Evolutionary conservation across 2,329 filamentous ascomycete species (phyloP).

Genomic region (Fusarium sterilihyphosum): DNA sequence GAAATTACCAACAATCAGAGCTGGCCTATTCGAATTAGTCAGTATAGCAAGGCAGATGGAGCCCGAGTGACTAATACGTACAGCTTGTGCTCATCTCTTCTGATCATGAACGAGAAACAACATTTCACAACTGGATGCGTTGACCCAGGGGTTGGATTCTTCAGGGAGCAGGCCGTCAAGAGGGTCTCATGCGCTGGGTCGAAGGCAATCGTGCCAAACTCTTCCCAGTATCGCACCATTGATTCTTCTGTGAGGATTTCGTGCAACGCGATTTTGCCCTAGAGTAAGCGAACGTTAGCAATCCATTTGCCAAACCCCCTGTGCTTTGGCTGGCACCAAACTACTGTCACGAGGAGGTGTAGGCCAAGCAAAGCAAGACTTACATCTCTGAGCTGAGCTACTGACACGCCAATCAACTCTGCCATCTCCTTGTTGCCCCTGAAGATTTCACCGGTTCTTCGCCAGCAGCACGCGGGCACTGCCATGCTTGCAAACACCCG

Average conservation of each 20-base stretch:
- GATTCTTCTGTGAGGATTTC: constrained; percentile 96
- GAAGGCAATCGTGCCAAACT: constrained; percentile 97
- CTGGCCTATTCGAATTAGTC: constrained; percentile 70
- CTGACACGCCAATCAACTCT: constrained; percentile 90
- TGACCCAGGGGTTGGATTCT: constrained; percentile 77
- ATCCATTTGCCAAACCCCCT: not conserved
- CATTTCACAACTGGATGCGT: constrained; percentile 83
- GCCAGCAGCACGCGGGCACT: constrained; percentile 96
- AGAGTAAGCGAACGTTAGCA: constrained; percentile 29
- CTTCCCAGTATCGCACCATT: constrained; percentile 97
- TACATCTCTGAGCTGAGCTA: constrained; percentile 90
- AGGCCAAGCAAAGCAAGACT: constrained; percentile 51
- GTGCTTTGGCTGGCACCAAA: constrained; percentile 1
- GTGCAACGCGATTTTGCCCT: constrained; percentile 95
- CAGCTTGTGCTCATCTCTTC: constrained; percentile 96
- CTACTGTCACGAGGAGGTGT: constrained; percentile 5
- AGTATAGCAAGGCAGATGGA: constrained; percentile 38
- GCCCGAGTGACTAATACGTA: constrained; percentile 59
- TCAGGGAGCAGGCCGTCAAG: constrained; percentile 90
- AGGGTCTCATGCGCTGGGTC: constrained; percentile 94
- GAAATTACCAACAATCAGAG: constrained; percentile 96
- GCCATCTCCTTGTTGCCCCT: constrained; percentile 99
- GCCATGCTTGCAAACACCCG: constrained; percentile 99
- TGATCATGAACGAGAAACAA: constrained; percentile 97
- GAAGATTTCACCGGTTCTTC: constrained; percentile 96